A percentile compares a stretch with the other conserved stretches of the same genome.
These are phyloP conservation scores for Boletellus sp. DNA, from an alignment of 1,284 basidiomycete genomes.

Conservation along the genomic window DNA sequence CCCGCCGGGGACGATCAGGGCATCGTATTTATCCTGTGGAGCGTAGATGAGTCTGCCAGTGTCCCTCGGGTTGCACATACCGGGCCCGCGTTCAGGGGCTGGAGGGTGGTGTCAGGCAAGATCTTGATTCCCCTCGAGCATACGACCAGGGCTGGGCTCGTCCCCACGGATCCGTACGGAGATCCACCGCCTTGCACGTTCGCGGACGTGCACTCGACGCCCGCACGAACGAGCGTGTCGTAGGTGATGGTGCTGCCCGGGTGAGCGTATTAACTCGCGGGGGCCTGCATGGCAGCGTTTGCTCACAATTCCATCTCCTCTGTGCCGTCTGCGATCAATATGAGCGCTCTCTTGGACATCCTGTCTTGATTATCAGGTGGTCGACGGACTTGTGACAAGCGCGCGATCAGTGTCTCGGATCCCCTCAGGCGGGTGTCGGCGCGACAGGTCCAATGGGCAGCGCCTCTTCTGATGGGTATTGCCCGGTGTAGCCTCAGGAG, in stretches of 20 bases:
- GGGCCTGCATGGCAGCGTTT: not conserved
- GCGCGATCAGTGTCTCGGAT: no score
- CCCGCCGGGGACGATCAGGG: slow-evolving; percentile 78
- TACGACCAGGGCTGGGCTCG: slow-evolving; percentile 47
- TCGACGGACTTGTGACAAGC: not conserved
- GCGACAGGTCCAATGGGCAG: not conserved
- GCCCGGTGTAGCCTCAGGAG: no score
- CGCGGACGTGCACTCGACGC: slow-evolving; percentile 61
- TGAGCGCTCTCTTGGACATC: slow-evolving; percentile 47
- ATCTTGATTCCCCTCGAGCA: slow-evolving; percentile 76
- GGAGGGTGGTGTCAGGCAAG: slow-evolving; percentile 61
- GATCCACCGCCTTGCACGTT: slow-evolving; percentile 49
- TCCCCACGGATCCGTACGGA: slow-evolving; percentile 23
- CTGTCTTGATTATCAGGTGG: slow-evolving; percentile 4
- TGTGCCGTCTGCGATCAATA: slow-evolving; percentile 85
- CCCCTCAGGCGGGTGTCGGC: not conserved
- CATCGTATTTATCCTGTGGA: slow-evolving; percentile 58
- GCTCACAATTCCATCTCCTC: slow-evolving; percentile 86
- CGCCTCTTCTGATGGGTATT: not conserved
- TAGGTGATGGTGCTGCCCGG: slow-evolving; percentile 67
- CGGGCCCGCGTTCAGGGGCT: slow-evolving; percentile 42
- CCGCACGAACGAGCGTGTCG: slow-evolving; percentile 76
- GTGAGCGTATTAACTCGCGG: not conserved
- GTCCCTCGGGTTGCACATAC: slow-evolving; percentile 30
- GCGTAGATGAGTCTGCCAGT: not conserved